A percentile compares a stretch with the other conserved stretches of the same genome.
Conservation (phyloP, 1,284 basidiomycete species). For the Boletellus deceptivus region DNA sequence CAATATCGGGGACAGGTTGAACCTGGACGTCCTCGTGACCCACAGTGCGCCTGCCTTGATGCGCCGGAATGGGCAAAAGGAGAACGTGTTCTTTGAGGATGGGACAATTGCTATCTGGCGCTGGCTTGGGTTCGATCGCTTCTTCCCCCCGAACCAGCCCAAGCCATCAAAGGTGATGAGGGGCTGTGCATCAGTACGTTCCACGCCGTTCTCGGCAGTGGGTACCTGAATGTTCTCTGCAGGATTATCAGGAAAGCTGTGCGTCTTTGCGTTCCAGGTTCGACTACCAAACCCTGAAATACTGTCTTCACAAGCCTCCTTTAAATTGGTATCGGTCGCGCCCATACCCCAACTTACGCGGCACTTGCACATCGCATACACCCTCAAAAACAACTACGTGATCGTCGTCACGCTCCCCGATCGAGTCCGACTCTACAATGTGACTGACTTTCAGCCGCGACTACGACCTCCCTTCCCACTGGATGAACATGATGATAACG, state of each 20-base stretch:
- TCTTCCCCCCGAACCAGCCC: constrained; percentile 52
- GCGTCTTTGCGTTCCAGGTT: constrained; percentile 2
- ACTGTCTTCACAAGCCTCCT: constrained; percentile 46
- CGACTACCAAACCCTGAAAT: constrained; percentile 4
- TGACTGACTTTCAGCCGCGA: constrained; percentile 44
- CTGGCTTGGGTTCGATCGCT: constrained; percentile 64
- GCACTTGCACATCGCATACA: constrained; percentile 46
- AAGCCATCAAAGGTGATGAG: constrained; percentile 43
- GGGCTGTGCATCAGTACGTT: constrained; percentile 59
- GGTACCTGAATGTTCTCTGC: constrained; percentile 7
- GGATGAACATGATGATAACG: constrained; percentile 15
- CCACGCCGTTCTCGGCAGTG: background rate
- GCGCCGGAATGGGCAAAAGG: constrained; percentile 36
- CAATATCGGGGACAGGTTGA: constrained; percentile 45
- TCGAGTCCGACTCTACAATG: constrained; percentile 46
- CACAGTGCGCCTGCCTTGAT: constrained; percentile 60
- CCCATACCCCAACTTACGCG: constrained; percentile 41
- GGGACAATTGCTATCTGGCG: constrained; percentile 62
- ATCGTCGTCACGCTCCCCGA: constrained; percentile 45
- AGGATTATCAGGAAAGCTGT: constrained; percentile 78
- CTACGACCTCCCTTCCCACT: constrained; percentile 24
- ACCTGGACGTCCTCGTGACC: constrained; percentile 55
- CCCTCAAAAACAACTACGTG: constrained; percentile 49
- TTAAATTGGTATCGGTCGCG: constrained; percentile 55
- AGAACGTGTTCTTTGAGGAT: constrained; percentile 39